Evolutionary conservation across 441 rosid genomes (phyloP), one percentile per base, ranked within the genome.

Genomic region (Erodium trifolium): DNA sequence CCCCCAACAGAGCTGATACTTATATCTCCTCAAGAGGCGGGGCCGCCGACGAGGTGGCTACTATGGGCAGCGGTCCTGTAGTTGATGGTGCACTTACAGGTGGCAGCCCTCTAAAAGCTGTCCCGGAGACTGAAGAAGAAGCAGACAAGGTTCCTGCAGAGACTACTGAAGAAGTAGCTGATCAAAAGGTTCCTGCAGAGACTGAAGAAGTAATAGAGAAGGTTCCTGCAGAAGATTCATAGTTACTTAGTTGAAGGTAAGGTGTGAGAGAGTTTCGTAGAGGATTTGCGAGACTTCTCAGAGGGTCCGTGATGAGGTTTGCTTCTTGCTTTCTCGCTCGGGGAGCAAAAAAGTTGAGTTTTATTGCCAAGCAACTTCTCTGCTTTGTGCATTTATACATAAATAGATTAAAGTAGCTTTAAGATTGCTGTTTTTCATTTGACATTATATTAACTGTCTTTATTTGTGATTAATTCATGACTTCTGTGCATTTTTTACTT

Each of bases 1-100:
- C 79, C 51, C 83, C 71, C 2, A 34, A 34, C 5, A 34, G 37
- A 0, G 4, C 37, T 5, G 71, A 35, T 1, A 7, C 78, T 13
- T 59, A 45, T 8, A 41, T 31, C 49, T 68, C 76, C 67, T 45
- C 79, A 35, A 67, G 74, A 67, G 45, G 63, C 17, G 67, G 66
- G 7, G 78, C 60, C 6, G 75, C 47, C 53, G 75, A 31, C 16
- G 81, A 76, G 47, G 23, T 43, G 11, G 60, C 68, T 43, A 43
- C 64, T 57, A 79, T 71, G 57, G 19, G 63, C 13, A 18, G 66
- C 69, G 73, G 37, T 3, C 37, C 37, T 34, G 37, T 34, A 34
- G 37, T 34, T 34, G 37, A 34, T 5, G 5, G 37, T 3, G 37
- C 37, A 34, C 5, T 34, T 5, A 34, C 37, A 34, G 37, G 73